Percentiles rank a stretch among this genome's conserved stretches.
Conservation (phyloP, 768 basidiomycete genomes). For the Russula foetens region DNA sequence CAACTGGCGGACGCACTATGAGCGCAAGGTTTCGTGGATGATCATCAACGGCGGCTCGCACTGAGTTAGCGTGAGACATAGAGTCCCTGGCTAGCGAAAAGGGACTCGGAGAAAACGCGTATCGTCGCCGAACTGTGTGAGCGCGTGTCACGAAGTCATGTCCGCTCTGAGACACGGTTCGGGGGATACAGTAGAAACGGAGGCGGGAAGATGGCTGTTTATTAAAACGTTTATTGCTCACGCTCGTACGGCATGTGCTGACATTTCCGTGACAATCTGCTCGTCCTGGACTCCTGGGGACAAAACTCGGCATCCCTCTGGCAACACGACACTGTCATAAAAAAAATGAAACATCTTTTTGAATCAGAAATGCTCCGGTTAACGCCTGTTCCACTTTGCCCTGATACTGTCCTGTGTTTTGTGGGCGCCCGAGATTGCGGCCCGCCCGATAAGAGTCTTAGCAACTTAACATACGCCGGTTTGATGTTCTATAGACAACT, state of each 20-base stretch:
- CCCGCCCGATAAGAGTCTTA: no score
- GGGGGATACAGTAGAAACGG: conserved; percentile 9
- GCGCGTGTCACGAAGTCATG: conserved; percentile 80
- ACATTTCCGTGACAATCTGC: conserved; percentile 89
- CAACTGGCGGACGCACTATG: conserved; percentile 74
- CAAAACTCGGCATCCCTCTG: no score
- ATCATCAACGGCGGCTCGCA: conserved; percentile 67
- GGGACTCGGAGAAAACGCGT: conserved; percentile 29
- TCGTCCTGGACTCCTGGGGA: no score
- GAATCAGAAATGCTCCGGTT: no score
- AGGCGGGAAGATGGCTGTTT: no score
- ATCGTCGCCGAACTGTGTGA: conserved; percentile 84
- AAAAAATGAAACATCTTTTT: no score
- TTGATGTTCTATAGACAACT: no score
- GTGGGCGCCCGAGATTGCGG: no score
- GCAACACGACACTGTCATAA: no score
- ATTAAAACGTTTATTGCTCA: conserved; percentile 38
- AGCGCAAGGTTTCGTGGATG: conserved; percentile 60
- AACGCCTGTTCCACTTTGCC: no score
- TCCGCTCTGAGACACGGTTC: conserved; percentile 31
- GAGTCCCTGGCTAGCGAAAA: background rate
- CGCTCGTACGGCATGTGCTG: conserved; percentile 92
- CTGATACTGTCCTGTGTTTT: no score
- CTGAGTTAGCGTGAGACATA: conserved; percentile 33
- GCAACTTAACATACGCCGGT: no score